These are phyloP conservation scores for Fennellomyces sp. DNA, from an alignment of 371 early-diverging fungal species.

Conservation along the genomic window DNA sequence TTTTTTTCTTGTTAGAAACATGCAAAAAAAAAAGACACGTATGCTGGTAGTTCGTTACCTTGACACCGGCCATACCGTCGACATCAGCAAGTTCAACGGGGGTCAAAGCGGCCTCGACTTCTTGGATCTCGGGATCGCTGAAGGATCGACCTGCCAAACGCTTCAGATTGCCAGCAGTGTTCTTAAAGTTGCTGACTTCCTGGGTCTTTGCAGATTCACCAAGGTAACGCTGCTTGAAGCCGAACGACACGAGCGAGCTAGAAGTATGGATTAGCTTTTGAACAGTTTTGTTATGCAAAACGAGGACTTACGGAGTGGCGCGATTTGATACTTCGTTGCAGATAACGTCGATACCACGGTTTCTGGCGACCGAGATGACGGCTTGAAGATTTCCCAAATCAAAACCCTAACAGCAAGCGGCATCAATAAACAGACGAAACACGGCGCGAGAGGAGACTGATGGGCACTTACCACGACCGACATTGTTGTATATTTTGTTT, in stretches of 20 bases:
- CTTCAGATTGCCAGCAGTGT: conserved; percentile 94
- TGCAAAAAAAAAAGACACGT: too few species aligned
- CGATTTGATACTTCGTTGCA: conserved; percentile 97
- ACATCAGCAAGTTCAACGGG: conserved; percentile 82
- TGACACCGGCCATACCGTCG: conserved; percentile 85
- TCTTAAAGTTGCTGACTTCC: conserved; percentile 95
- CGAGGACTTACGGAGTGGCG: conserved; percentile 95
- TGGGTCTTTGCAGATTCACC: conserved; percentile 96
- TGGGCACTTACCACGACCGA: conserved; percentile 59
- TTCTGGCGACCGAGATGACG: conserved; percentile 95
- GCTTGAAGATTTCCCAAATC: conserved; percentile 97
- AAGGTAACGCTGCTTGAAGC: conserved; percentile 91
- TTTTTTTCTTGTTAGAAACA: too few species aligned
- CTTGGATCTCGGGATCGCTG: conserved; percentile 86
- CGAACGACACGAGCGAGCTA: conserved; percentile 92
- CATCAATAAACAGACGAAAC: neutral
- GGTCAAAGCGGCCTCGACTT: conserved; percentile 81
- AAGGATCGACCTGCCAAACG: conserved; percentile 95
- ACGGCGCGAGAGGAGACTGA: too few species aligned
- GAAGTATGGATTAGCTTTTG: neutral
- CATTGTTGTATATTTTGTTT: conserved; percentile 20
- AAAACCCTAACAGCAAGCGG: conserved; percentile 78
- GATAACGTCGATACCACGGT: conserved; percentile 97
- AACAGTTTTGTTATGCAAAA: neutral
- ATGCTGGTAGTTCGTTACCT: conserved; percentile 48